A percentile compares a stretch with the other conserved stretches of the same genome.
phyloP scores from a whole-genome alignment of 805 yeast genomes.

The Teunomyces stri region DNA sequence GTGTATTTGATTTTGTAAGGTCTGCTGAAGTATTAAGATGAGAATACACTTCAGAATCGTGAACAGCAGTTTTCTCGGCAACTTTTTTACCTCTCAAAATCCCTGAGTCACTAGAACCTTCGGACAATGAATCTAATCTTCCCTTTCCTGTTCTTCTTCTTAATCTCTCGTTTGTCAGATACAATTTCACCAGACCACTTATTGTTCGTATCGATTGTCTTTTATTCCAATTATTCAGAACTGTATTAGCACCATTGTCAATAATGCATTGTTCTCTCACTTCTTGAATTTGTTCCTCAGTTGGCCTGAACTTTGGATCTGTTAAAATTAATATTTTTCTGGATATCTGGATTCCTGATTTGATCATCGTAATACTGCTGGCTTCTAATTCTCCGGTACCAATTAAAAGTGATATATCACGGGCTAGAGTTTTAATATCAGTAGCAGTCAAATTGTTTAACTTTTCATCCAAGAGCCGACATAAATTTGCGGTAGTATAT shows the following conservation, averaged over 20 bases:
- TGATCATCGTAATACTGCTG: constrained; percentile 20
- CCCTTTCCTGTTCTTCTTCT: constrained; percentile 10
- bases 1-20: neutral
- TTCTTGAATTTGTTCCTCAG: constrained; percentile 26
- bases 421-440: constrained; percentile 37
- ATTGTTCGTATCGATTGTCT: constrained; percentile 17
- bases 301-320: constrained; percentile 26
- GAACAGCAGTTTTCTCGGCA: constrained; percentile 1
- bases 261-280: constrained; percentile 22
- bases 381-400: constrained; percentile 19
- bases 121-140: constrained; percentile 23
- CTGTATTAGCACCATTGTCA: constrained; percentile 21
- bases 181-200: constrained; percentile 25
- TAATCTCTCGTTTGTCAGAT: constrained; percentile 1
- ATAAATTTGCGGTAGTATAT: constrained; percentile 31
- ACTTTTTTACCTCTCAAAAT: constrained; percentile 10
- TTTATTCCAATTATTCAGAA: constrained; percentile 4
- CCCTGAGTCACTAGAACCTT: neutral
- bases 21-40: neutral
- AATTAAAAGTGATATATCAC: constrained; percentile 34
- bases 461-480: constrained; percentile 29
- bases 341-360: constrained; percentile 26
- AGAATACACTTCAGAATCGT: constrained; percentile 4
- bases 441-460: constrained; percentile 29
- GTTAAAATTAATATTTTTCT: constrained; percentile 32